phyloP scores from a whole-genome alignment of 1,139 yeast species.

The Kazachstania sp. region DNA sequence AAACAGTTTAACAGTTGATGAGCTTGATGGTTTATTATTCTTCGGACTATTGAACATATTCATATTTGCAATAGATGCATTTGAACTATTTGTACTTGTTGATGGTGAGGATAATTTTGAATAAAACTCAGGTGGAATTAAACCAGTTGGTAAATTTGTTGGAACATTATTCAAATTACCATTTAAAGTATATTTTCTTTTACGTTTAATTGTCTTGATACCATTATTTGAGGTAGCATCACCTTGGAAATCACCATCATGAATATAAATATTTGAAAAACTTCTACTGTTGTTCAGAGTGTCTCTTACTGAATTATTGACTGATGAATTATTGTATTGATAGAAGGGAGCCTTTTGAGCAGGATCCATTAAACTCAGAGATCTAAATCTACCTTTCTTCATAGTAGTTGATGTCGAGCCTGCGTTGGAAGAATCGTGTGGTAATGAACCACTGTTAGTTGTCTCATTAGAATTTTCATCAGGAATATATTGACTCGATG shows the following conservation, averaged over 20 bases:
- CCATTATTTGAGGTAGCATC: not conserved
- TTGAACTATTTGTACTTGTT: conserved; percentile 27
- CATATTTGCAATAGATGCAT: conserved; percentile 21
- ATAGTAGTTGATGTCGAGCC: conserved; percentile 3
- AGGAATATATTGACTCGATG: conserved; percentile 10
- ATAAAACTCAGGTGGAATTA: conserved; percentile 31
- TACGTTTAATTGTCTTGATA: conserved; percentile 1
- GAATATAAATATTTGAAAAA: conserved; percentile 28
- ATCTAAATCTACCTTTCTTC: conserved; percentile 25
- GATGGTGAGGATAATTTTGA: conserved; percentile 30
- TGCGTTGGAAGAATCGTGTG: not conserved
- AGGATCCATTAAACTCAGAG: conserved; percentile 30
- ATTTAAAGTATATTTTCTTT: conserved; percentile 1
- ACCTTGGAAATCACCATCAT: conserved; percentile 29
- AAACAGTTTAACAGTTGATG: conserved; percentile 14
- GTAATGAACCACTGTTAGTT: not conserved
- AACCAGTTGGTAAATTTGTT: conserved; percentile 9
- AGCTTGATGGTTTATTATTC: conserved; percentile 6
- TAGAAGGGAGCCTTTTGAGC: conserved; percentile 15
- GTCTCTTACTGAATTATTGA: not conserved
- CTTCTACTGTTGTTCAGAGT: conserved; percentile 5
- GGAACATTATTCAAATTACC: not conserved
- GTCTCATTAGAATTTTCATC: not conserved
- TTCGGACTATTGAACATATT: conserved; percentile 9
- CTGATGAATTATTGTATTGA: not conserved